Percentiles rank a stretch among this genome's conserved stretches.
These are phyloP conservation scores for Clausena lansium DNA, from an alignment of 345 rosid species.

Conservation along the genomic window DNA sequence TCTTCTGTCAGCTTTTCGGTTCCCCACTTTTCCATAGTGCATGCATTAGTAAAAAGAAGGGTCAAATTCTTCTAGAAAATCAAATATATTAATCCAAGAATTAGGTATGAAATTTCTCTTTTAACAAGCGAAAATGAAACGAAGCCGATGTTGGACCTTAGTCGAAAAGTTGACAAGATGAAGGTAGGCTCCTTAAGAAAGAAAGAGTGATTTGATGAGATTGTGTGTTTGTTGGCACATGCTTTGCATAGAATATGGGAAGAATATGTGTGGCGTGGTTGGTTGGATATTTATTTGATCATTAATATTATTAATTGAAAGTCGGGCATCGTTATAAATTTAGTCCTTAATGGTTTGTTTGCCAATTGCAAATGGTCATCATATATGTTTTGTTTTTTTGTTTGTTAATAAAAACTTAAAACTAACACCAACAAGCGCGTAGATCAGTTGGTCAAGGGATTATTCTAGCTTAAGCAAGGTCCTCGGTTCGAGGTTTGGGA, in stretches of 20 bases:
- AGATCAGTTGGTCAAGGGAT: no score
- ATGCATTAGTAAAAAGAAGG: background rate
- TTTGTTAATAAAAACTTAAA: background rate
- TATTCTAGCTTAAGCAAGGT: no score
- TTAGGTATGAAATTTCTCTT: slow-evolving; percentile 8
- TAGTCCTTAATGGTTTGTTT: background rate
- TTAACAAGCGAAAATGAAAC: background rate
- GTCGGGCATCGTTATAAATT: background rate
- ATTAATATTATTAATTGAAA: background rate
- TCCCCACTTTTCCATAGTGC: background rate
- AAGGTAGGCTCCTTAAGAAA: slow-evolving; percentile 7
- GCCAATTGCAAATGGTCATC: background rate
- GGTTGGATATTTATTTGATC: background rate
- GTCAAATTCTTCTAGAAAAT: slow-evolving; percentile 1
- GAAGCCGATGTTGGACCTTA: slow-evolving; percentile 5
- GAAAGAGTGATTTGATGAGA: slow-evolving; percentile 12
- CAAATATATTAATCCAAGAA: background rate
- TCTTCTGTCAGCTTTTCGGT: background rate
- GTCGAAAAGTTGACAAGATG: slow-evolving; percentile 18
- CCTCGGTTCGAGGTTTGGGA: no score
- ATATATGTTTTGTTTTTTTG: no score
- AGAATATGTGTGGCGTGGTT: background rate
- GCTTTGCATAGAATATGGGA: slow-evolving; percentile 16
- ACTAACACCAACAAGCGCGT: no score
- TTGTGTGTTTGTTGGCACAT: slow-evolving; percentile 26